These are phyloP conservation scores for Bipolaris victoriae DNA, from an alignment of 2,329 filamentous ascomycete genomes.

Conservation along the genomic window DNA sequence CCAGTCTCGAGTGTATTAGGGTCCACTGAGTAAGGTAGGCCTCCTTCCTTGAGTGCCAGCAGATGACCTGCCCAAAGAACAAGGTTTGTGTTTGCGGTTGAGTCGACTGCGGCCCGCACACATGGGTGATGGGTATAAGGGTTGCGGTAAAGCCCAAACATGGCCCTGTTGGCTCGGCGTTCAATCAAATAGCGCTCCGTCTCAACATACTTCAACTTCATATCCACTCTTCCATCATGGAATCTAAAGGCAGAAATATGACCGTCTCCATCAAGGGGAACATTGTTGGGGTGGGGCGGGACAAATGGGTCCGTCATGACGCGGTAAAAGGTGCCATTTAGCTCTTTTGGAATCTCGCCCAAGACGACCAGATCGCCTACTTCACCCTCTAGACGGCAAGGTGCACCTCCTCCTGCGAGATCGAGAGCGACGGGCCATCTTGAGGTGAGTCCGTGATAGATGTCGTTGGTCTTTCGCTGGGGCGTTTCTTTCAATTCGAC, in stretches of 20 bases:
- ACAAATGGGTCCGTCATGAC: background rate
- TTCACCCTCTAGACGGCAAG: constrained; percentile 22
- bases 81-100: background rate
- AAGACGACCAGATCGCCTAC: background rate
- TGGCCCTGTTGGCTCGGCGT: background rate
- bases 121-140: constrained; percentile 1
- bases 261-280: background rate
- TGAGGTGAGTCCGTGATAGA: background rate
- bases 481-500: too few relatives aligned
- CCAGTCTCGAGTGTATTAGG: constrained; percentile 1
- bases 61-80: background rate
- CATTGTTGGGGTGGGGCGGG: background rate
- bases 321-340: background rate
- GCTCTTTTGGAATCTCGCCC: background rate
- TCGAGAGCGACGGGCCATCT: background rate
- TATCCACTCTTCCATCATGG: background rate
- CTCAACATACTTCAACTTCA: background rate
- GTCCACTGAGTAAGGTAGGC: background rate
- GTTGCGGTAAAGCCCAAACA: background rate
- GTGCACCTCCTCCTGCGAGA: background rate
- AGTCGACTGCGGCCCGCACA: background rate
- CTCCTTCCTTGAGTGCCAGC: background rate
- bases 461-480: background rate
- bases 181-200: background rate
- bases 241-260: background rate